phyloP scores from a whole-genome alignment of 2,329 filamentous ascomycete species.

The Tolypocladium album region DNA sequence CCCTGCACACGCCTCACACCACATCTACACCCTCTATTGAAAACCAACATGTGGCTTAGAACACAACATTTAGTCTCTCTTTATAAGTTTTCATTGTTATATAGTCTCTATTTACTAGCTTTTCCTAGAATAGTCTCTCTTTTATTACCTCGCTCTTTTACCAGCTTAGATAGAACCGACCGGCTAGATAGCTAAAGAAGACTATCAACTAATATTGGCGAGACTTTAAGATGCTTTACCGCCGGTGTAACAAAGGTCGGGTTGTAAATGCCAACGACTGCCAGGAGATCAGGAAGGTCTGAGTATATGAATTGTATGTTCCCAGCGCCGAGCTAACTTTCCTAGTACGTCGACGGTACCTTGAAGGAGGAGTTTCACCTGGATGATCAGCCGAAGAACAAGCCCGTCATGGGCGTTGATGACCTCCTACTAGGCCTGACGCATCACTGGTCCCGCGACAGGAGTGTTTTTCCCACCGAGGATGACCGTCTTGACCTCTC shows the following conservation, averaged over 20 bases:
- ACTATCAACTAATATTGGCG: conserved; percentile 10
- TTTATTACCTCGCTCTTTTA: no score
- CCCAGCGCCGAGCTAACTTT: background rate
- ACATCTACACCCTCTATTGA: no score
- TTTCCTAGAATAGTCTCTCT: no score
- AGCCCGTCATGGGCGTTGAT: conserved; percentile 6
- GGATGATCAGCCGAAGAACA: background rate
- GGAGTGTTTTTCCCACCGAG: conserved; percentile 12
- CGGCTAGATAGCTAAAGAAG: no score
- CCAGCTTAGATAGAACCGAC: no score
- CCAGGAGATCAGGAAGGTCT: background rate
- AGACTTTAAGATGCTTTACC: conserved; percentile 12
- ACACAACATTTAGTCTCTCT: no score
- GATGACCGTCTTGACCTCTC: conserved; percentile 11
- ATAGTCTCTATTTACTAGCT: no score
- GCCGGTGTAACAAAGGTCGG: conserved; percentile 7
- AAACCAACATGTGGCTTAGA: no score
- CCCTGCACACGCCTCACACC: no score
- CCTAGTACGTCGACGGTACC: background rate
- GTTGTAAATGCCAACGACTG: conserved; percentile 8
- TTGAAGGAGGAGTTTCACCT: background rate
- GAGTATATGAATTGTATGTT: background rate
- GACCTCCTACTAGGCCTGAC: conserved; percentile 8
- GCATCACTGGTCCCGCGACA: conserved; percentile 10
- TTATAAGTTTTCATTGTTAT: no score